A percentile compares a stretch with the other conserved stretches of the same genome.
Evolutionary conservation across 176 grass and related monocot species (phyloP).

Genomic region (Hordeum vulgare): MorexV3_pseudomolecules_assembly NC_058519.1:555843109-555843608

Average conservation of each 20-base stretch:
- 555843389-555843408: neutral
- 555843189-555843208: neutral
- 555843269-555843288: neutral
- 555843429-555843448: neutral
- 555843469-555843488: neutral
- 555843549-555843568: neutral
- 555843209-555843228: neutral
- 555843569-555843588: no score
- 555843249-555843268: neutral
- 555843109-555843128: neutral
- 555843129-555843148: neutral
- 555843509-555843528: neutral
- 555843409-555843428: neutral
- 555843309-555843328: neutral
- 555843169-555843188: neutral
- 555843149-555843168: neutral
- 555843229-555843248: neutral
- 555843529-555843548: neutral
- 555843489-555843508: neutral
- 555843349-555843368: neutral
- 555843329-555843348: neutral
- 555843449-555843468: neutral
- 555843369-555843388: neutral
- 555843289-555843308: neutral
- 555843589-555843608: no score